Evolutionary conservation across 495 filamentous ascomycete species (phyloP).

Genomic region (Penicillium paradoxum): DNA sequence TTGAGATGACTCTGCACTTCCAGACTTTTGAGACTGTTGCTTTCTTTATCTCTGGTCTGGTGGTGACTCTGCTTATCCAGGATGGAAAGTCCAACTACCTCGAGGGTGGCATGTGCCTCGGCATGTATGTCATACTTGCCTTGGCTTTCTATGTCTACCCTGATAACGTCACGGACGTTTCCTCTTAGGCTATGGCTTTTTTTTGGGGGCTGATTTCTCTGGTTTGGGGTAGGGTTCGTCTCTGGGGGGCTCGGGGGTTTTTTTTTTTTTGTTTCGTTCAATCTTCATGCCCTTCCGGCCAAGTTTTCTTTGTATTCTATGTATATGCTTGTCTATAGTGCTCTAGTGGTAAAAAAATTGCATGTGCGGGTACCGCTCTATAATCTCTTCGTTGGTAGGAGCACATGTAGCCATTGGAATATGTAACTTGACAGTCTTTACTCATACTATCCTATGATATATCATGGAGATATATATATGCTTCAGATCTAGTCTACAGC

Average conservation of each 20-base stretch:
- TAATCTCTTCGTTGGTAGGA: not conserved
- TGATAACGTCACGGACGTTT: slow-evolving; percentile 48
- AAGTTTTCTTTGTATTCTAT: not conserved
- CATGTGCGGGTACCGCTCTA: not conserved
- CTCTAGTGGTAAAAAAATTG: slow-evolving; percentile 1
- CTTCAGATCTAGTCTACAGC: too few relatives aligned
- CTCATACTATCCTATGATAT: too few relatives aligned
- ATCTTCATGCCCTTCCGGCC: not conserved
- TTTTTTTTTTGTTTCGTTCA: not conserved
- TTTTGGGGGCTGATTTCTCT: not conserved
- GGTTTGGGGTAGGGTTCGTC: not conserved
- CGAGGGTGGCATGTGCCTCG: slow-evolving; percentile 84
- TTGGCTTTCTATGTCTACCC: slow-evolving; percentile 89
- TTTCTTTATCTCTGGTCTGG: slow-evolving; percentile 82
- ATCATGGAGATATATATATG: too few relatives aligned
- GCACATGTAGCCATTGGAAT: too few relatives aligned
- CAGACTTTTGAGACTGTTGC: slow-evolving; percentile 91
- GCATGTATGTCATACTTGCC: slow-evolving; percentile 77
- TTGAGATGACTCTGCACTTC: slow-evolving; percentile 88
- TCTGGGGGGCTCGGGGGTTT: not conserved
- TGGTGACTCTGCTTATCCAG: slow-evolving; percentile 88
- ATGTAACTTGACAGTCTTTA: too few relatives aligned
- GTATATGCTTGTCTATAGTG: slow-evolving; percentile 3
- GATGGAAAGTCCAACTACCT: slow-evolving; percentile 96
- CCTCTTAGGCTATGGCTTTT: not conserved